Conservation (phyloP, 2,329 filamentous ascomycete species). For the Pestalotiopsis sp. region DNA sequence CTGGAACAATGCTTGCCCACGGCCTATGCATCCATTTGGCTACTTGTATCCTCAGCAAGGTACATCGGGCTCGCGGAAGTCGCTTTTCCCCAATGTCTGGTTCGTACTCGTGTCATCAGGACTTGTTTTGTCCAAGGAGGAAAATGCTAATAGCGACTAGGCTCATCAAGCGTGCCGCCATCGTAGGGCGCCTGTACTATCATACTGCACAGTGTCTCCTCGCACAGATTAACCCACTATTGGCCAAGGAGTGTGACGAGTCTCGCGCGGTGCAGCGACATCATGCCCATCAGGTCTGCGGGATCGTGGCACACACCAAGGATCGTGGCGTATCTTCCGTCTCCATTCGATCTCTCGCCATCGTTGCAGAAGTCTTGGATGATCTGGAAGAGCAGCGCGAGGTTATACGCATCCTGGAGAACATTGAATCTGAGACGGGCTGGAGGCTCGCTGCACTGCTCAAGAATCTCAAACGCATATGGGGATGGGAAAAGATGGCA, state of each 20-base stretch:
- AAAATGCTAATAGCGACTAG: conserved; percentile 38
- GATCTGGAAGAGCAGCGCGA: conserved; percentile 77
- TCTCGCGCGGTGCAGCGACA: conserved; percentile 71
- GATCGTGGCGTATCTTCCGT: conserved; percentile 79
- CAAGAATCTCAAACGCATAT: conserved; percentile 71
- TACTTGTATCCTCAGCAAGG: conserved; percentile 66
- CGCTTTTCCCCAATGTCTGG: conserved; percentile 86
- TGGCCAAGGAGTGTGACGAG: conserved; percentile 61
- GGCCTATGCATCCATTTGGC: conserved; percentile 85
- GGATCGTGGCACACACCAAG: conserved; percentile 83
- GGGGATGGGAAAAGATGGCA: conserved; percentile 68
- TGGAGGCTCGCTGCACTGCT: conserved; percentile 78
- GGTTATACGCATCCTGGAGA: conserved; percentile 74
- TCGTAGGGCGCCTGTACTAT: conserved; percentile 84
- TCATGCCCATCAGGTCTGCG: conserved; percentile 85
- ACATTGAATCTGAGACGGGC: conserved; percentile 75
- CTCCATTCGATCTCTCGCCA: conserved; percentile 76
- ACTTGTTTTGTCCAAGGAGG: neutral
- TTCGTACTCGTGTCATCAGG: conserved; percentile 40
- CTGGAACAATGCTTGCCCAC: conserved; percentile 79
- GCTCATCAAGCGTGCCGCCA: conserved; percentile 81
- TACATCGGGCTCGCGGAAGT: conserved; percentile 54
- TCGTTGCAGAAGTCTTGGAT: conserved; percentile 74
- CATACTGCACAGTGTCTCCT: conserved; percentile 84
- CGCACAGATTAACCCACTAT: conserved; percentile 75